phyloP scores from a whole-genome alignment of 208 protist genomes.

The Leishmania tarentolae region DNA sequence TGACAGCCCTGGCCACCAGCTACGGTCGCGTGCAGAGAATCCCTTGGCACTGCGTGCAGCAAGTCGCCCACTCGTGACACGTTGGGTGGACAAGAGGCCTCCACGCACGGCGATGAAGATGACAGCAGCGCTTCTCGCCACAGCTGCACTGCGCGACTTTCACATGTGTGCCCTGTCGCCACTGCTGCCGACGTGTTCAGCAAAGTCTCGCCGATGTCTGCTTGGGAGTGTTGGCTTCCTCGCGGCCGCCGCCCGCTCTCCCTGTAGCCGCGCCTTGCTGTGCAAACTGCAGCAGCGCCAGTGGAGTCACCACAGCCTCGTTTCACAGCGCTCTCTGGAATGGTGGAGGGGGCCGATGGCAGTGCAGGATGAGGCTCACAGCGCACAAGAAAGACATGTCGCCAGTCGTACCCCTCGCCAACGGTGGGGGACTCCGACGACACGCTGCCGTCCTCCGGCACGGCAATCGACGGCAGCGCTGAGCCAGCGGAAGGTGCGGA shows the following conservation, averaged over 20 bases:
- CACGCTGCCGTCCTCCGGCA: not conserved
- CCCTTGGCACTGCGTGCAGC: not conserved
- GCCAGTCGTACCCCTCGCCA: conserved; percentile 26
- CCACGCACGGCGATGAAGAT: not conserved
- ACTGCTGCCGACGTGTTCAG: not conserved
- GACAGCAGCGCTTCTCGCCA: conserved; percentile 2
- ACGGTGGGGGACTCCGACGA: not conserved
- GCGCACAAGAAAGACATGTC: conserved; percentile 30
- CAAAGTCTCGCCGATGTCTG: not conserved
- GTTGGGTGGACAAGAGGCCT: not conserved
- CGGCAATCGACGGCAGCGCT: not conserved
- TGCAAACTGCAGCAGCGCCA: not conserved
- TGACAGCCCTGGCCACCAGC: not conserved
- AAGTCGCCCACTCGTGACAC: not conserved
- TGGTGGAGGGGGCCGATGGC: not conserved
- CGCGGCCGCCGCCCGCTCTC: not conserved
- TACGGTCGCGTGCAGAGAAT: too few species aligned
- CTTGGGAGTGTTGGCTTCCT: not conserved
- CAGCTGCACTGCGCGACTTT: conserved; percentile 15
- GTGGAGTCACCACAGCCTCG: not conserved
- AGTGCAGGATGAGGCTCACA: not conserved
- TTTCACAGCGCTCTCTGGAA: not conserved
- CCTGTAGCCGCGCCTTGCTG: not conserved
- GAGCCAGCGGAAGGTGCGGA: not conserved
- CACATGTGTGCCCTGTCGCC: not conserved